Conservation (phyloP, 768 basidiomycete species). For the Grammothele lineata region DNA sequence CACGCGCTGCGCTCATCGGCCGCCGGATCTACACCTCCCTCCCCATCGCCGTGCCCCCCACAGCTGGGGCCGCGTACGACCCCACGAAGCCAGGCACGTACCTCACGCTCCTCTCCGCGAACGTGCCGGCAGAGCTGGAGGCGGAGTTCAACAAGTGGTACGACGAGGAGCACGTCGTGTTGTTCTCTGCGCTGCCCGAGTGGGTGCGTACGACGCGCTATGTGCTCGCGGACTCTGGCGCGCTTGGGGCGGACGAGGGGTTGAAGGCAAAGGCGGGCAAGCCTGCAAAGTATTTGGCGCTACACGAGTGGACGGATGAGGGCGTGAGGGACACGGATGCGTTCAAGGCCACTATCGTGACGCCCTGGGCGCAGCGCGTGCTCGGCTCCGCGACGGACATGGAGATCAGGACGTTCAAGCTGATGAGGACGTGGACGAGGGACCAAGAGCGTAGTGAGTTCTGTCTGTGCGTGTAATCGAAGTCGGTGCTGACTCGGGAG, state of each 20-base stretch:
- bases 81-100: constrained; percentile 15
- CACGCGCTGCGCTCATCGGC: constrained; percentile 24
- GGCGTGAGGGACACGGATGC: constrained; percentile 15
- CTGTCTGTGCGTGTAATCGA: too few relatives aligned
- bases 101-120: constrained; percentile 21
- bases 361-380: constrained; percentile 29
- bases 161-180: constrained; percentile 25
- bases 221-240: constrained; percentile 21
- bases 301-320: not conserved
- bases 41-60: not conserved
- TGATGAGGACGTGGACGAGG: constrained; percentile 9
- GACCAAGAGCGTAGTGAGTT: too few relatives aligned
- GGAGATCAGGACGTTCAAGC: constrained; percentile 30
- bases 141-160: constrained; percentile 25
- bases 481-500: too few relatives aligned
- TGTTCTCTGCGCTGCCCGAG: constrained; percentile 36
- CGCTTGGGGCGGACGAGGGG: constrained; percentile 13
- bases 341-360: constrained; percentile 15
- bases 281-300: not conserved
- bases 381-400: constrained; percentile 29
- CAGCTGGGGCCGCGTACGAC: constrained; percentile 8
- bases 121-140: constrained; percentile 18
- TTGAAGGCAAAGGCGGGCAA: constrained; percentile 8
- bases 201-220: constrained; percentile 41
- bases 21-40: constrained; percentile 20